Evolutionary conservation across 768 basidiomycete species (phyloP).

Genomic region (Cubamyces lactineus): DNA sequence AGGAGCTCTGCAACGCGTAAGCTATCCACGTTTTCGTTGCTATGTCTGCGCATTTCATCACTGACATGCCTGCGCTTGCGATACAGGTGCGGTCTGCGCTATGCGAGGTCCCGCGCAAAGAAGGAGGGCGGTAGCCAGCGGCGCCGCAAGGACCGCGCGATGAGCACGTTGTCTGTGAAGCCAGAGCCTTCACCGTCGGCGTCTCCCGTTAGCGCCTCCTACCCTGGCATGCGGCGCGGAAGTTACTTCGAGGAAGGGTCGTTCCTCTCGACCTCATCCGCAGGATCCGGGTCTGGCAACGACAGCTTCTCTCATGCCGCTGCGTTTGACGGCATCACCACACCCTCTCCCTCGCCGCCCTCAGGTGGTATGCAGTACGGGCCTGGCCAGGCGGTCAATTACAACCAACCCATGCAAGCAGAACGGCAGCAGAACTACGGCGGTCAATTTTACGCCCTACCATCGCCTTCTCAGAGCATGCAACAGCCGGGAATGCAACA

Average conservation of each 20-base stretch:
- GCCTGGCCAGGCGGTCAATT: constrained; percentile 37
- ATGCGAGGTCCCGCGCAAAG: constrained; percentile 86
- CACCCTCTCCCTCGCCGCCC: constrained; percentile 73
- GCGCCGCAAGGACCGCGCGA: constrained; percentile 64
- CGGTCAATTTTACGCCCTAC: constrained; percentile 27
- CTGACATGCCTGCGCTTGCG: constrained; percentile 24
- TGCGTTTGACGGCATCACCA: constrained; percentile 44
- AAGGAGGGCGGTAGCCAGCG: constrained; percentile 73
- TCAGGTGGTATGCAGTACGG: constrained; percentile 56
- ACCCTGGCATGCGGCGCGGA: constrained; percentile 49
- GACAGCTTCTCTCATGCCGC: constrained; percentile 50
- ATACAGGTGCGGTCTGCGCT: constrained; percentile 79
- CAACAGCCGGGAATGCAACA: constrained; percentile 21
- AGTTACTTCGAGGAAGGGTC: constrained; percentile 52
- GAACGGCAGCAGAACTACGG: constrained; percentile 22
- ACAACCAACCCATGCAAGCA: constrained; percentile 29
- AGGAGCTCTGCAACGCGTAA: constrained; percentile 92
- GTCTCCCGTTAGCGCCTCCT: constrained; percentile 46
- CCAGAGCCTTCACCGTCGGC: constrained; percentile 34
- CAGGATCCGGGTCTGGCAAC: constrained; percentile 59
- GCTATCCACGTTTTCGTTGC: constrained; percentile 39
- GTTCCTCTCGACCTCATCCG: constrained; percentile 48
- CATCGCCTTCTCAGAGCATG: constrained; percentile 25
- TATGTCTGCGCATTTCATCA: constrained; percentile 18
- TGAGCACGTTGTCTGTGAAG: constrained; percentile 33